Evolutionary conservation across 768 basidiomycete genomes (phyloP).

Genomic region (Auricularia cornea): DNA sequence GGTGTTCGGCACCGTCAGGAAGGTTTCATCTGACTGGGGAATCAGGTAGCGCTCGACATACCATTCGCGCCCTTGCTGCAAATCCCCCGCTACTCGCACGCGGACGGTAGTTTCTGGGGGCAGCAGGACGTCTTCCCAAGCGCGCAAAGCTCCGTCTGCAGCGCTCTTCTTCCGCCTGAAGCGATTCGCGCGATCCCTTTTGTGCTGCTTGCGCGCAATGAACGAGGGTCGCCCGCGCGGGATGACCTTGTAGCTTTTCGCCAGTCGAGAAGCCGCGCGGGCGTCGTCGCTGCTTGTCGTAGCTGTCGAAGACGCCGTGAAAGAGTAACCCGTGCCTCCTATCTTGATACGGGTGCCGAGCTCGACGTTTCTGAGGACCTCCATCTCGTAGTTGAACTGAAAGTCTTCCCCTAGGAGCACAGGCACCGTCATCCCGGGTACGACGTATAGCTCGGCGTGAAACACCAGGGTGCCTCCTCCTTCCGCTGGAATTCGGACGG

Average conservation of each 20-base stretch:
- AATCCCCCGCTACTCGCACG: neutral
- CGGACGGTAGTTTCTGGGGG: neutral
- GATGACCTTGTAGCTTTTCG: neutral
- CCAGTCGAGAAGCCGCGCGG: neutral
- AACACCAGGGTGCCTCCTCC: neutral
- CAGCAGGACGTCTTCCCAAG: neutral
- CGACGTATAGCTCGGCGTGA: neutral
- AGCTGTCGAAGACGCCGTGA: conserved; percentile 8
- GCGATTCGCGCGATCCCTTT: neutral
- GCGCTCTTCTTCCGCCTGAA: neutral
- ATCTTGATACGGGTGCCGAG: conserved; percentile 9
- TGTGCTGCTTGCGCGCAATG: neutral
- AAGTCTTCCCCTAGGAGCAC: conserved; percentile 28
- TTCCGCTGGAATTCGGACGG: conserved; percentile 3
- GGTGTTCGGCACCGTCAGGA: neutral
- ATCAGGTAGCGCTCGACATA: neutral
- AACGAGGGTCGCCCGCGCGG: neutral
- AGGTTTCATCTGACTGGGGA: neutral
- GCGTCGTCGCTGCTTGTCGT: neutral
- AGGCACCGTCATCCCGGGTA: conserved; percentile 21
- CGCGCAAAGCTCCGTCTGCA: conserved; percentile 1
- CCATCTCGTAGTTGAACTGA: conserved; percentile 15
- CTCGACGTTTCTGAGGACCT: conserved; percentile 7
- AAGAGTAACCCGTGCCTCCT: conserved; percentile 8
- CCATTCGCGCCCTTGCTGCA: neutral